Percentiles rank a stretch among this genome's conserved stretches.
These are phyloP conservation scores for Kwoniella dejecticola DNA, from an alignment of 768 basidiomycete genomes.

Conservation along the genomic window DNA sequence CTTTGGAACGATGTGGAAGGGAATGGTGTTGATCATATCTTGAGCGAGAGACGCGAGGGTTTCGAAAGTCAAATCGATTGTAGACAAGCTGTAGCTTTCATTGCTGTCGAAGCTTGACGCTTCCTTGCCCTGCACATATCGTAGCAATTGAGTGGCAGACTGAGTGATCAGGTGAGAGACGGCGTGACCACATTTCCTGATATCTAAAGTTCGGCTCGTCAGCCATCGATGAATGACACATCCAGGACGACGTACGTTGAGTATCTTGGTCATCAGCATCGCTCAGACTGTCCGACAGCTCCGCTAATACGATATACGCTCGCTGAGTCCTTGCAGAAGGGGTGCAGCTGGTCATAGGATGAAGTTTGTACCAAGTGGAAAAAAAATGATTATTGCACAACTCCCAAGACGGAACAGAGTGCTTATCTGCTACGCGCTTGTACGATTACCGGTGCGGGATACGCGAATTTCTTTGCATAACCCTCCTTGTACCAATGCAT, in stretches of 20 bases:
- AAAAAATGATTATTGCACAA: neutral
- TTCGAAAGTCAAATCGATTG: conserved; percentile 52
- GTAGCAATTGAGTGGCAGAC: neutral
- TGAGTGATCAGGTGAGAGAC: neutral
- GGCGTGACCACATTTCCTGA: conserved; percentile 8
- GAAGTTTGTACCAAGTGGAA: neutral
- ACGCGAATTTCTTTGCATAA: too few species aligned
- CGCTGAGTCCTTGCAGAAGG: too few species aligned
- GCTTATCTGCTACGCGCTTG: too few species aligned
- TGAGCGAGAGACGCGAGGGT: conserved; percentile 61
- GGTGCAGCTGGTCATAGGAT: neutral
- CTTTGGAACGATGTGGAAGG: conserved; percentile 50
- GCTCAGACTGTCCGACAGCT: neutral
- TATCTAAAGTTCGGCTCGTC: neutral
- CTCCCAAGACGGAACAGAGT: too few species aligned
- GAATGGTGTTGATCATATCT: conserved; percentile 60
- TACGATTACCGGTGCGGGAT: too few species aligned
- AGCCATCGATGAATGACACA: neutral
- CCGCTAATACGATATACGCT: neutral
- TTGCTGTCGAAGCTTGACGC: too few species aligned
- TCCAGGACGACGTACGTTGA: neutral
- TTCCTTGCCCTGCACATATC: neutral
- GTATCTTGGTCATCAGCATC: neutral
- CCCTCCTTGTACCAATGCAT: too few species aligned
- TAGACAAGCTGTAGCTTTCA: neutral